Conservation (phyloP, 768 basidiomycete species). For the Termitomyces sp. region DNA sequence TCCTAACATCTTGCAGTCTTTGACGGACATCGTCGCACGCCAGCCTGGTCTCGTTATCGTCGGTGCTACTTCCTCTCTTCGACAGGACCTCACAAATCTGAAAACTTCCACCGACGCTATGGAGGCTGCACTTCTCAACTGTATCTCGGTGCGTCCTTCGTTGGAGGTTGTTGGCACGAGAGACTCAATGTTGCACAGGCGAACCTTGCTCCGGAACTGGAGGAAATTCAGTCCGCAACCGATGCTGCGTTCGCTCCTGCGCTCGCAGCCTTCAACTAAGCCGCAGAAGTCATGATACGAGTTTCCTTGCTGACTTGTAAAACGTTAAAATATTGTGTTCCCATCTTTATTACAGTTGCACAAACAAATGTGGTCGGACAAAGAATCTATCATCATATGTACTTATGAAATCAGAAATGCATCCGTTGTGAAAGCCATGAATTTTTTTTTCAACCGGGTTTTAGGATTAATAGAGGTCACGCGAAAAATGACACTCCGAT, state of each 20-base stretch:
- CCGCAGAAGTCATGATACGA: neutral
- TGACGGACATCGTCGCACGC: slow-evolving; percentile 18
- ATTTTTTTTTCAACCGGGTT: neutral
- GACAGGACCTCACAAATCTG: slow-evolving; percentile 21
- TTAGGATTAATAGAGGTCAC: neutral
- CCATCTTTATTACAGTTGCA: too few species aligned
- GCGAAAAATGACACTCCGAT: neutral
- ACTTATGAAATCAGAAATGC: neutral
- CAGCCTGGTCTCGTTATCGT: slow-evolving; percentile 20
- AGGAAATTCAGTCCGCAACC: slow-evolving; percentile 8
- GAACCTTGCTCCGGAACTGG: slow-evolving; percentile 11
- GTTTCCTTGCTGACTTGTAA: neutral
- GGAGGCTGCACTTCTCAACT: slow-evolving; percentile 16
- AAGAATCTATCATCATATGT: neutral
- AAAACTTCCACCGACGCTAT: slow-evolving; percentile 16
- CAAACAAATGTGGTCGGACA: neutral
- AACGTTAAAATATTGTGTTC: neutral
- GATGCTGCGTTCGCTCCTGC: slow-evolving; percentile 18
- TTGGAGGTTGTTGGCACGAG: neutral
- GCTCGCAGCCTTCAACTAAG: slow-evolving; percentile 6
- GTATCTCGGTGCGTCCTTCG: slow-evolving; percentile 19
- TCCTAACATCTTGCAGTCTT: slow-evolving; percentile 20
- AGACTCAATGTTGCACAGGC: slow-evolving; percentile 9
- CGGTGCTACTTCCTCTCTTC: slow-evolving; percentile 23
- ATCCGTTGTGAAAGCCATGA: neutral